A percentile compares a stretch with the other conserved stretches of the same genome.
Evolutionary conservation across 1,284 basidiomycete species (phyloP).

Genomic region (Macrocybe sp.): DNA sequence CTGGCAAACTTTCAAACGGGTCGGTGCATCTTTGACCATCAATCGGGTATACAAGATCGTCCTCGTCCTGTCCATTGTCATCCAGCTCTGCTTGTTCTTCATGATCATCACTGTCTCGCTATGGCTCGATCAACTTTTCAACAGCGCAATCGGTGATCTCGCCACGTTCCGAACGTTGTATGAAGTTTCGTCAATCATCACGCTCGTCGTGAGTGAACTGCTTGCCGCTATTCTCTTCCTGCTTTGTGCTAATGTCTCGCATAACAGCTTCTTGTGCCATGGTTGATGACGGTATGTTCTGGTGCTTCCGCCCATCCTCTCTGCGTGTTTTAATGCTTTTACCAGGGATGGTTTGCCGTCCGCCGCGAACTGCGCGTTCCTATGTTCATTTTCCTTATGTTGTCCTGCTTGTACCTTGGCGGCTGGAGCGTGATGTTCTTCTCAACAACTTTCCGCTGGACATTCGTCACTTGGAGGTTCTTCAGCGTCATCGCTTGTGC

Average conservation of each 20-base stretch:
- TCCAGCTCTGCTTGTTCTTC: constrained; percentile 75
- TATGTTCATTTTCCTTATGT: constrained; percentile 58
- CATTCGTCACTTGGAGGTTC: constrained; percentile 68
- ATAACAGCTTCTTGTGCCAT: constrained; percentile 56
- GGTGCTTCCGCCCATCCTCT: background rate
- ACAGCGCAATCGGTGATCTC: constrained; percentile 54
- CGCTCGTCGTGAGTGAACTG: constrained; percentile 46
- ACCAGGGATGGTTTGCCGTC: constrained; percentile 69
- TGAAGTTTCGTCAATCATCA: constrained; percentile 49
- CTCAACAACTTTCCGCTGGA: constrained; percentile 69
- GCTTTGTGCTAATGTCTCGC: background rate
- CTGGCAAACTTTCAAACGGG: constrained; percentile 82
- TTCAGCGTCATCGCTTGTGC: constrained; percentile 59
- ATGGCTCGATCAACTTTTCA: constrained; percentile 74
- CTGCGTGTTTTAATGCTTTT: constrained; percentile 11
- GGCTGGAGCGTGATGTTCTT: constrained; percentile 72
- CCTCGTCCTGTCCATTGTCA: constrained; percentile 62
- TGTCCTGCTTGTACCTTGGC: constrained; percentile 55
- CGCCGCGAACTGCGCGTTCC: constrained; percentile 56
- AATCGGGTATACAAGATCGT: constrained; percentile 72
- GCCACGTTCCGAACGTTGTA: constrained; percentile 43
- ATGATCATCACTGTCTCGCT: constrained; percentile 63
- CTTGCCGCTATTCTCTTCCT: background rate
- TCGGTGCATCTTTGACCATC: constrained; percentile 71
- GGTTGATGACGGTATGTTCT: constrained; percentile 53